These are phyloP conservation scores for Dipteronia sinensis DNA, from an alignment of 345 rosid genomes.

Conservation along the genomic window DNA sequence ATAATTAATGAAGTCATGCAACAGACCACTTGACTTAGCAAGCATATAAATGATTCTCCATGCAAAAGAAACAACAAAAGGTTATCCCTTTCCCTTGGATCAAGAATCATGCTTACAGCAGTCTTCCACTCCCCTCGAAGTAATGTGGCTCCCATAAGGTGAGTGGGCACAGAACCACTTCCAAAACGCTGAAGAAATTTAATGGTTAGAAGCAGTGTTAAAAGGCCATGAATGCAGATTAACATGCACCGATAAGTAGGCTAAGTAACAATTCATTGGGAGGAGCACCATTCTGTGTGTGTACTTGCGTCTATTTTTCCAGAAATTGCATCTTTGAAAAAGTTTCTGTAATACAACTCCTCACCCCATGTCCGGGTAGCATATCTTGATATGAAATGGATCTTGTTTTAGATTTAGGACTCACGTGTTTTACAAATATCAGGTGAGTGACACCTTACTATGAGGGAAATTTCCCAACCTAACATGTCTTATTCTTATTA, in stretches of 20 bases:
- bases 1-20: neutral
- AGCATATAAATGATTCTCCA: conserved; percentile 9
- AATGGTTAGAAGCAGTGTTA: neutral
- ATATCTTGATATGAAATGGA: neutral
- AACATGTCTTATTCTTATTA: neutral
- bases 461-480: neutral
- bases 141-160: conserved; percentile 83
- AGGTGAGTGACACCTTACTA: neutral
- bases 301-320: neutral
- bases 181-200: conserved; percentile 81
- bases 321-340: neutral
- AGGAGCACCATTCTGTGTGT: neutral
- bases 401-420: neutral
- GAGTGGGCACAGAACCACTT: conserved; percentile 94
- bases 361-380: neutral
- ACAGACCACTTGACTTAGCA: conserved; percentile 8
- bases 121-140: conserved; percentile 91
- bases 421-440: neutral
- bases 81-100: conserved; percentile 99
- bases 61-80: conserved; percentile 41
- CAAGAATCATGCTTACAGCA: conserved; percentile 81
- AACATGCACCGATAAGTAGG: neutral
- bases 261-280: neutral
- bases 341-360: neutral
- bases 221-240: conserved; percentile 3